Percentiles rank a stretch among this genome's conserved stretches.
Conservation (phyloP, 176 grass and related monocot genomes). For the Lolium perenne region DNA sequence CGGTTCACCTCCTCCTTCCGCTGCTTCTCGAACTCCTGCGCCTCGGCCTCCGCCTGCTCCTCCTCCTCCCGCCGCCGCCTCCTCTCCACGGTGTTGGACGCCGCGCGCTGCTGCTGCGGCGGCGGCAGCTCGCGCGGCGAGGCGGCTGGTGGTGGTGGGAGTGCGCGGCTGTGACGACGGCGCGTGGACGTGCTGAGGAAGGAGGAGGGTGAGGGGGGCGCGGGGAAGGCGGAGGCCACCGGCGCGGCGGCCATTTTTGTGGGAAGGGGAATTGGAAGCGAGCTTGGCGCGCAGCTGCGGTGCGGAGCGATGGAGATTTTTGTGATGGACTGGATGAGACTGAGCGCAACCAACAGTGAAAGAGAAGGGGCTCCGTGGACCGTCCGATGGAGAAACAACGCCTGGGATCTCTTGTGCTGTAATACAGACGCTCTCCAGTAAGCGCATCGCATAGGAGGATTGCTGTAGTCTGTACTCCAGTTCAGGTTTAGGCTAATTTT, state of each 20-base stretch:
- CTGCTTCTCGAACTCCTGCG: constrained; percentile 48
- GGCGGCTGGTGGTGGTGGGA: background rate
- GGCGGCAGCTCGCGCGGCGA: constrained; percentile 12
- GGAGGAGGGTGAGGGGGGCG: background rate
- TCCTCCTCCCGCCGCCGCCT: constrained; percentile 34
- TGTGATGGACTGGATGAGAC: constrained; percentile 47
- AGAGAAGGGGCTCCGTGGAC: background rate
- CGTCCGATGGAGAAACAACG: constrained; percentile 10
- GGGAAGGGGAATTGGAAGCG: background rate
- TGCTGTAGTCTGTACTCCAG: background rate
- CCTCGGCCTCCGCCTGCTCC: background rate
- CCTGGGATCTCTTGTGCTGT: background rate
- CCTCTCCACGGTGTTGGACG: background rate
- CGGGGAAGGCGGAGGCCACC: constrained; percentile 40
- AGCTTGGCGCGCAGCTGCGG: background rate
- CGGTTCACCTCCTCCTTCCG: constrained; percentile 82
- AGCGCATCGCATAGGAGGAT: background rate
- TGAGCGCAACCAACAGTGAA: background rate
- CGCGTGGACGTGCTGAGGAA: background rate
- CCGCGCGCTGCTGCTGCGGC: constrained; percentile 20
- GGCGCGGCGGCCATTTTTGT: constrained; percentile 42
- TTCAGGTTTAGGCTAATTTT: no score
- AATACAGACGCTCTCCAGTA: background rate
- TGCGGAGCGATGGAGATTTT: constrained; percentile 7
- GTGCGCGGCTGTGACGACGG: background rate